Conservation (phyloP, 129 eudicot genomes). For the Gnaphalium uliginosum region DNA sequence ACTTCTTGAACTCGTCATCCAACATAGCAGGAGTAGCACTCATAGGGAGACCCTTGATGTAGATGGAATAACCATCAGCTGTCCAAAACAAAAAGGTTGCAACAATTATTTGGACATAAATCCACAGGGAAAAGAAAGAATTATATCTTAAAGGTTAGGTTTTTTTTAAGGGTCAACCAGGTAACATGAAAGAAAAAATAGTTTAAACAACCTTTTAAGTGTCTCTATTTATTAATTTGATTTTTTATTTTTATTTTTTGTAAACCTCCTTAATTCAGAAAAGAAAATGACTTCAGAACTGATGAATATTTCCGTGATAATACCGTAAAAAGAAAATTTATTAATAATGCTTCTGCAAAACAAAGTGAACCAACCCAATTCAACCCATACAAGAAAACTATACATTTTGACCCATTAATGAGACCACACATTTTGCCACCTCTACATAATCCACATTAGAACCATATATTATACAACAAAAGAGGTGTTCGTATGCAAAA, state of each 20-base stretch:
- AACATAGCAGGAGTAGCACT: conserved; percentile 55
- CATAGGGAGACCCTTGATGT: conserved; percentile 67
- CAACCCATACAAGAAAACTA: neutral
- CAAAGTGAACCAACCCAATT: neutral
- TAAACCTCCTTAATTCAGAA: neutral
- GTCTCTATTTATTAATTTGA: no score
- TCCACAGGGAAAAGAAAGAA: neutral
- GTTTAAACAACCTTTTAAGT: no score
- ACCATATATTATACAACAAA: neutral
- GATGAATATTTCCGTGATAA: neutral
- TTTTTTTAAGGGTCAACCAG: neutral
- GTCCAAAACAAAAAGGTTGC: conserved; percentile 12
- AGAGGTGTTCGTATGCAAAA: conserved; percentile 10
- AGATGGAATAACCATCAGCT: conserved; percentile 79
- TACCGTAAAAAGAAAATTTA: neutral
- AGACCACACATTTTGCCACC: neutral
- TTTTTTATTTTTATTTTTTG: no score
- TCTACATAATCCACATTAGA: neutral
- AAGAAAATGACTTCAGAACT: neutral
- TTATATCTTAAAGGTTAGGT: neutral
- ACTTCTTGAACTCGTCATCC: conserved; percentile 67
- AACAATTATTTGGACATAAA: neutral
- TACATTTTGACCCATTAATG: neutral
- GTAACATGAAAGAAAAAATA: neutral
- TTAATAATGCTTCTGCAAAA: neutral